A percentile compares a stretch with the other conserved stretches of the same genome.
Evolutionary conservation across 192 early-diverging fungal species (phyloP).

Genomic region (Coemansia sp.): DNA sequence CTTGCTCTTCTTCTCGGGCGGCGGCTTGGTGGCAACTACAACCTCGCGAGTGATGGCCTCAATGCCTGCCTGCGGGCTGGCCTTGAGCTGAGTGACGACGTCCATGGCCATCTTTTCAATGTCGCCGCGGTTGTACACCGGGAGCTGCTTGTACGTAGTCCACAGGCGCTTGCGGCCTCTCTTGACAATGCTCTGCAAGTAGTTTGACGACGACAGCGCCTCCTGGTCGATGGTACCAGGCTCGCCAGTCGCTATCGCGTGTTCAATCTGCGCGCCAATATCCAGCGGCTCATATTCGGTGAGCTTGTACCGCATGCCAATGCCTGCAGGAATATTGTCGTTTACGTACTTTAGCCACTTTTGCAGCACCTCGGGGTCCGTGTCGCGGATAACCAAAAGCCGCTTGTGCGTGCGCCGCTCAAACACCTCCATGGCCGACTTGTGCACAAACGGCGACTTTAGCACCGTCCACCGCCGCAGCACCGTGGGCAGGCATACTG

Average conservation of each 20-base stretch:
- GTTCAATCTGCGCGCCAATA: constrained; percentile 29
- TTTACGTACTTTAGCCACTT: constrained; percentile 78
- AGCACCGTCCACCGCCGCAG: constrained; percentile 82
- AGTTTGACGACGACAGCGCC: constrained; percentile 16
- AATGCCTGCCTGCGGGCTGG: constrained; percentile 35
- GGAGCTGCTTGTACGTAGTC: constrained; percentile 45
- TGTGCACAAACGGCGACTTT: constrained; percentile 93
- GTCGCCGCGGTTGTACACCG: constrained; percentile 22
- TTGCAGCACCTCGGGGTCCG: constrained; percentile 67
- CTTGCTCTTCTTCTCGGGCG: constrained; percentile 5
- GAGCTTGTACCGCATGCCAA: constrained; percentile 76
- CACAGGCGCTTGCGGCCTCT: constrained; percentile 34
- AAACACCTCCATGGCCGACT: constrained; percentile 95
- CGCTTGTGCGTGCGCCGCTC: constrained; percentile 87
- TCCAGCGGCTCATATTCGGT: constrained; percentile 66
- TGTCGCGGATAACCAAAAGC: constrained; percentile 75
- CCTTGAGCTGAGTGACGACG: constrained; percentile 27
- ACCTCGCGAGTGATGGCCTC: constrained; percentile 35
- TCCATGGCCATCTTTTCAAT: constrained; percentile 31
- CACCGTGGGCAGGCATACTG: constrained; percentile 68
- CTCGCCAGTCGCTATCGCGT: constrained; percentile 26
- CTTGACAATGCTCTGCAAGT: constrained; percentile 14
- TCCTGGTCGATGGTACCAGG: constrained; percentile 11
- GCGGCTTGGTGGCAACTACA: constrained; percentile 26
- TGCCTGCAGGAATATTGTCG: constrained; percentile 77